Evolutionary conservation across 108 stramenopile genomes (phyloP).

Genomic region (Discostella stelligeroides): DNA sequence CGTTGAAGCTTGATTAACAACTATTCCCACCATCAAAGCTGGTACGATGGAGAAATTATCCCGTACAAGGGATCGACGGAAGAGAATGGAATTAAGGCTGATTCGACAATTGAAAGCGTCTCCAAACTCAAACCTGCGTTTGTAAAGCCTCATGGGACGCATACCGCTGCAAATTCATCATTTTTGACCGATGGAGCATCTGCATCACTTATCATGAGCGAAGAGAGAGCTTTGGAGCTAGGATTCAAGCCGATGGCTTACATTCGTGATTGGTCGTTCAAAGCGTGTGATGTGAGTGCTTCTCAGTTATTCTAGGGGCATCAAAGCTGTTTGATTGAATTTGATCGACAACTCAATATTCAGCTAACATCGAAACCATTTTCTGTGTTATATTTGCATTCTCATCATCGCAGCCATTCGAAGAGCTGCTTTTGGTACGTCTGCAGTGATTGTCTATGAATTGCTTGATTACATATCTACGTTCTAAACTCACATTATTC

Average conservation of each 20-base stretch:
- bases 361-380: too few species aligned
- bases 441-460: neutral
- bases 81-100: conserved; percentile 97
- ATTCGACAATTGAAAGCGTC: conserved; percentile 90
- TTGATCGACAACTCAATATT: too few species aligned
- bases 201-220: conserved; percentile 92
- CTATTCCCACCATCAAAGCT: conserved; percentile 22
- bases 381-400: too few species aligned
- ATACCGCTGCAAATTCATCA: conserved; percentile 98
- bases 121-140: conserved; percentile 96
- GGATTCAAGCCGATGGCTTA: conserved; percentile 95
- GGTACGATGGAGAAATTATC: conserved; percentile 92
- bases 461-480: neutral
- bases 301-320: too few species aligned
- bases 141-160: conserved; percentile 96
- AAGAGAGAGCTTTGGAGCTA: conserved; percentile 93
- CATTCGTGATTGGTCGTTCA: conserved; percentile 93
- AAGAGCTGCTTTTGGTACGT: conserved; percentile 90
- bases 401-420: too few species aligned
- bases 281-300: conserved; percentile 95
- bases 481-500: neutral
- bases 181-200: conserved; percentile 98
- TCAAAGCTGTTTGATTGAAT: too few species aligned
- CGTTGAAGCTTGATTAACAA: too few species aligned
- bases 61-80: conserved; percentile 85